phyloP scores from a whole-genome alignment of 345 rosid genomes.

The Gossypioides kirkii region DNA sequence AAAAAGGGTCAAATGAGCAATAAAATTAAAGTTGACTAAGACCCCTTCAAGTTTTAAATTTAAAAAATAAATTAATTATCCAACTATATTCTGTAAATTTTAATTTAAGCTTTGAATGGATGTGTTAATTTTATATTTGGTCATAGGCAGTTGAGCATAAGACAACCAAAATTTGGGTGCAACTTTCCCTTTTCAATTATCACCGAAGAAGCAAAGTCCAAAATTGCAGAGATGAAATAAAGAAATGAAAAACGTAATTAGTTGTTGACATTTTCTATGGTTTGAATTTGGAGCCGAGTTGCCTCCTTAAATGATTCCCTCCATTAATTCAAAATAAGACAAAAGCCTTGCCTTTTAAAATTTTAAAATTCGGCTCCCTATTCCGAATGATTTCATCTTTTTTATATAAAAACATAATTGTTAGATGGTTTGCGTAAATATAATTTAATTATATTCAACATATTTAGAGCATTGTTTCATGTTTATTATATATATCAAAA shows the following conservation, averaged over 20 bases:
- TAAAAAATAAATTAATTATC: background rate
- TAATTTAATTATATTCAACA: no score
- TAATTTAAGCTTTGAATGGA: background rate
- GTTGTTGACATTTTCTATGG: background rate
- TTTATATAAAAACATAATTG: background rate
- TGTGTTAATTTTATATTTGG: background rate
- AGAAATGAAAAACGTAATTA: background rate
- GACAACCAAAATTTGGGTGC: background rate
- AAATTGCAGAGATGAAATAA: constrained; percentile 3
- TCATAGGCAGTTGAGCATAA: background rate
- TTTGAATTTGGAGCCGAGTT: background rate
- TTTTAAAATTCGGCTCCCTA: background rate
- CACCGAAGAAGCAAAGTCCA: background rate
- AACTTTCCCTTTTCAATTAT: background rate
- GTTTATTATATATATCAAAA: no score
- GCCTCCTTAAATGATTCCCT: background rate
- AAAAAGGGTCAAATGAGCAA: background rate
- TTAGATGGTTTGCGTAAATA: background rate
- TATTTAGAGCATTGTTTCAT: no score
- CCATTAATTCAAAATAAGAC: background rate
- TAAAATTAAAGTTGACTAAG: background rate
- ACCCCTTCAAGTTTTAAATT: background rate
- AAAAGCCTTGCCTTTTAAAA: background rate
- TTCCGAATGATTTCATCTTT: background rate
- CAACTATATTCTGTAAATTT: background rate